phyloP scores from a whole-genome alignment of 306 rosid species.

The Cicer pinnatifidum region DNA sequence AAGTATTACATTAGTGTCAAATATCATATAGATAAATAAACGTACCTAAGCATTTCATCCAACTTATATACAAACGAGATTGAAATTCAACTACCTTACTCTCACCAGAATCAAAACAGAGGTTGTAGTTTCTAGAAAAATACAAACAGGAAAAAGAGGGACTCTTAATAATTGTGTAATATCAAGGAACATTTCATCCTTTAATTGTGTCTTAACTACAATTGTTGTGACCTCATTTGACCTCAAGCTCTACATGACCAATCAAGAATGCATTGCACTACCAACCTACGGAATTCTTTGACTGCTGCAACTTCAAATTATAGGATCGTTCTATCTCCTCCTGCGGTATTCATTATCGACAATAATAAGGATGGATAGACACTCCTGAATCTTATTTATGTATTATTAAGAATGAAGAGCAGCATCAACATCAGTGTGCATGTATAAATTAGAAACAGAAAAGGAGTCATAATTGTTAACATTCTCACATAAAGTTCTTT shows the following conservation, averaged over 20 bases:
- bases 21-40: neutral
- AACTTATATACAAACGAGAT: neutral
- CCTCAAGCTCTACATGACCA: conserved; percentile 1
- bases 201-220: neutral
- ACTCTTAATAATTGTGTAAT: conserved; percentile 8
- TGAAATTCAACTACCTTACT: neutral
- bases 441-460: neutral
- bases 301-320: conserved; percentile 62
- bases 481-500: neutral
- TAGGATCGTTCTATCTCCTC: conserved; percentile 47
- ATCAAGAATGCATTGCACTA: conserved; percentile 33
- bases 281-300: conserved; percentile 63
- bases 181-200: neutral
- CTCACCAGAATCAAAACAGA: neutral
- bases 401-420: conserved; percentile 15
- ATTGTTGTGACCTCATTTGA: neutral
- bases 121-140: neutral
- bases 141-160: neutral
- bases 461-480: neutral
- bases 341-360: conserved; percentile 31
- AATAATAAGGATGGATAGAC: neutral
- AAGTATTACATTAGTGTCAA: neutral
- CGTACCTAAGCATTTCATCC: neutral
- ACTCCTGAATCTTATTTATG: conserved; percentile 14
- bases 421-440: neutral